A percentile compares a stretch with the other conserved stretches of the same genome.
Evolutionary conservation across 192 early-diverging fungal genomes (phyloP).

Genomic region (Entomortierella parvispora): DNA sequence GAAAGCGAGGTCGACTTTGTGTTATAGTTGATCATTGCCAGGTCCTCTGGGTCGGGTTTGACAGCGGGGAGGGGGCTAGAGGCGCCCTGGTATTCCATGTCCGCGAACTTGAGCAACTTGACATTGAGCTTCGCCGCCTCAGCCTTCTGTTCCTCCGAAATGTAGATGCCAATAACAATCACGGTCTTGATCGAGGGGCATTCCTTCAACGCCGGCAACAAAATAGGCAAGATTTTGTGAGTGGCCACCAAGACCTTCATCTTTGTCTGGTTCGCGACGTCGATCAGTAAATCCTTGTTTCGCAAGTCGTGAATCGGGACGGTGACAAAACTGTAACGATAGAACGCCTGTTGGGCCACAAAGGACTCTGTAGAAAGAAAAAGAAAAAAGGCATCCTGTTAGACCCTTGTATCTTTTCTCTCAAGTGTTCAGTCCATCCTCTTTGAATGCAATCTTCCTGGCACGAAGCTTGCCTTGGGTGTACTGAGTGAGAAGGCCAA

Average conservation of each 20-base stretch:
- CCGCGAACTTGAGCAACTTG: slow-evolving; percentile 24
- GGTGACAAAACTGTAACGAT: slow-evolving; percentile 48
- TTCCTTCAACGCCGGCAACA: slow-evolving; percentile 30
- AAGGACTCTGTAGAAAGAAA: slow-evolving; percentile 30
- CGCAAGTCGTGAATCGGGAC: slow-evolving; percentile 47
- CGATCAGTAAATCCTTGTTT: slow-evolving; percentile 30
- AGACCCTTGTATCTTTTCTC: too few species aligned
- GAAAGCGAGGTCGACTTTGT: slow-evolving; percentile 53
- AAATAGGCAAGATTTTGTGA: slow-evolving; percentile 22
- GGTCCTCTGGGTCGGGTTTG: slow-evolving; percentile 32
- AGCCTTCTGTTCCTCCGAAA: slow-evolving; percentile 21
- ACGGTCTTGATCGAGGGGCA: slow-evolving; percentile 34
- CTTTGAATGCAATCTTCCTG: slow-evolving; percentile 8
- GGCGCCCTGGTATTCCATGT: slow-evolving; percentile 27
- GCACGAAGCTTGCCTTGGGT: slow-evolving; percentile 51
- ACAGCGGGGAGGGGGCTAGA: slow-evolving; percentile 9
- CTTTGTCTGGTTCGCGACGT: slow-evolving; percentile 46
- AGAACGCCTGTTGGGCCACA: slow-evolving; percentile 43
- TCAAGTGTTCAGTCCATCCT: not conserved
- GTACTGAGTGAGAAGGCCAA: slow-evolving; percentile 52
- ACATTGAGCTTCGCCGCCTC: slow-evolving; percentile 22
- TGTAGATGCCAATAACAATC: slow-evolving; percentile 27
- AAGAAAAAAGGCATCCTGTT: not conserved
- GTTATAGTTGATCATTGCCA: slow-evolving; percentile 52
- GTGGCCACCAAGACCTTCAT: slow-evolving; percentile 47